Evolutionary conservation across 306 rosid species (phyloP), one percentile per base, ranked within the genome.

Genomic region (Corylus heterophylla): DNA sequence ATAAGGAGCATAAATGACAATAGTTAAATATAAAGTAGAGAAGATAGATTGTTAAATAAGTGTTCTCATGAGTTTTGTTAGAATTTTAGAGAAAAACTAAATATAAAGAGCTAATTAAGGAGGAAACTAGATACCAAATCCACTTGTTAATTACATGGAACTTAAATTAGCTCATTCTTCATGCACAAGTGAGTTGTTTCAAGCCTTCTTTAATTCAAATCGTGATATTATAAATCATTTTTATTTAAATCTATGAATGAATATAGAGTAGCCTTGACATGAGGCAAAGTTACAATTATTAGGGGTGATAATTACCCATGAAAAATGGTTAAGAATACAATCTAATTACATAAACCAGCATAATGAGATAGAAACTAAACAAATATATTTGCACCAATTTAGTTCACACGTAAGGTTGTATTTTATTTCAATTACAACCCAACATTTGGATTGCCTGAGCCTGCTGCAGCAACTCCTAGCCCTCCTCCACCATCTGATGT

Each of bases 401-500:
- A 27, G 22, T 64, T 35, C 70, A 16, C 22, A 35, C 25, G 51
- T 5, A 47, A 25, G 14, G 29, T 25, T 42, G 71, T 35, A 1
- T 48, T 63, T 63, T 56, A 20, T 72, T 22, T 71, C 37, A 35
- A 77, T 75, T 86, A 86, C 11, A 89, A 47, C 78, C 99, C 98
- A 66, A 90, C 97, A 63, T 79, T 91, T 71, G 98, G 99, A 73
- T 95, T 93, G 82, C 98, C 98, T 56, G 98, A 89, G 83, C 97
- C 99, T 42, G 91, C 94, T 69, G 99, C 97, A 59, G 87, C 90
- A 76, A 95, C 98, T 86, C 99, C 97, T 92, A 94, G 88, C 52
- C 98, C 98, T 54, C 89, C 88, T 69, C 82, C 89, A 82, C 82
- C 90, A 37, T 84, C 69, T 77, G 86, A 84, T 75, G 87, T 56